A percentile compares a stretch with the other conserved stretches of the same genome.
phyloP scores from a whole-genome alignment of 2,329 filamentous ascomycete species.

The Lomentospora prolificans region DNA sequence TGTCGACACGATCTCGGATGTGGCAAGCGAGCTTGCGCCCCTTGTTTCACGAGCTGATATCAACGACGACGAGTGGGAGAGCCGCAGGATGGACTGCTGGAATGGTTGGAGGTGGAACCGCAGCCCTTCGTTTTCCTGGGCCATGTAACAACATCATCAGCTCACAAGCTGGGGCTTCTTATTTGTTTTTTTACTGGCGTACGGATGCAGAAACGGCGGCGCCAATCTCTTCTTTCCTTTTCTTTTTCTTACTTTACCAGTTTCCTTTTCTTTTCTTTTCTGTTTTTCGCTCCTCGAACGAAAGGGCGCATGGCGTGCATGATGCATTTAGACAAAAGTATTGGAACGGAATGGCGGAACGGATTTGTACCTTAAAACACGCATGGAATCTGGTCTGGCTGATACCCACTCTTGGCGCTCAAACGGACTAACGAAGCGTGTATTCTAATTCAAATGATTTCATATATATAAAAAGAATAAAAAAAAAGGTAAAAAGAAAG shows the following conservation, averaged over 20 bases:
- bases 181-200: neutral
- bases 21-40: constrained; percentile 1
- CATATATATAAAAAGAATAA: neutral
- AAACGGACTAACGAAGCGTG: neutral
- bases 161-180: too few species aligned
- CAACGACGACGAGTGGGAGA: constrained; percentile 1
- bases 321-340: neutral
- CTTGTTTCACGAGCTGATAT: constrained; percentile 2
- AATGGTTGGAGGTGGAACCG: constrained; percentile 8
- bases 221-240: neutral
- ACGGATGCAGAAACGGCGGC: too few species aligned
- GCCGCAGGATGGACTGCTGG: constrained; percentile 6
- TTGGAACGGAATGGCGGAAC: neutral
- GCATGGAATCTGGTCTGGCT: neutral
- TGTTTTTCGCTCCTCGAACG: neutral
- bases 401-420: neutral
- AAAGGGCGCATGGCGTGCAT: neutral
- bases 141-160: neutral
- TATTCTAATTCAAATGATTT: neutral
- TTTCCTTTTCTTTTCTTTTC: neutral
- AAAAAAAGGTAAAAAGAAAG: too few species aligned
- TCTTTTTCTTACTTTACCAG: neutral
- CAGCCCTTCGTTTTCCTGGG: neutral
- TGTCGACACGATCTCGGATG: constrained; percentile 3
- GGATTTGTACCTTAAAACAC: neutral